Evolutionary conservation across 169 alveolate species (phyloP), one percentile per base, ranked within the genome.

Genomic region (Plasmodium gallinaceum): DNA sequence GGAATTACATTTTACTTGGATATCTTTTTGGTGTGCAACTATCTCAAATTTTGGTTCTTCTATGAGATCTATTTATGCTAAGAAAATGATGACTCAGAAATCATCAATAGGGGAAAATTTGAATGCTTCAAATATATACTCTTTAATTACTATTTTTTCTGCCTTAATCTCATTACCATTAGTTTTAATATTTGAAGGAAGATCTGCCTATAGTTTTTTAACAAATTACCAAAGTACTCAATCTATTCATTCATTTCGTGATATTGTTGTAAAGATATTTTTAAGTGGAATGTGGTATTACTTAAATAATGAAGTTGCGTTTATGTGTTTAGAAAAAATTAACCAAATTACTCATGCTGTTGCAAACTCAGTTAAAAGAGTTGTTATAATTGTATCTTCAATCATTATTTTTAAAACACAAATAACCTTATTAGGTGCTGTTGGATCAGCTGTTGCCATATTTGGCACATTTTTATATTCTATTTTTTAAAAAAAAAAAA

Each of bases 301-400:
- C 87, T 45, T 87, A 14, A 93, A 94, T 83, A 95, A 95, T 76
- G 97, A 94, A 78, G 92, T 94, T 24, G 94, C 97, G 6, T 95
- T 93, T 85, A 88, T 93, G 62, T 95, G 97, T 65, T 88, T 95
- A 18, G 96, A 94, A 32, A 92, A 80, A 54, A 90, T 95, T 9
- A 94, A 94, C 62, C 97, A 93, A 75, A 94, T 95, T 39, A 91
- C 97, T 9, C 97, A 95, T 87, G 95, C 97, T 1, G 94, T 95
- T 22, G 96, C 97, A 12, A 95, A 95, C 83, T 93, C 97, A 1
- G 60, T 95, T 62, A 95, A 95, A 90, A 66, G 97, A 20, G 93
- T 95, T 10, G 95, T 95, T 57, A 93, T 95, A 14, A 95, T 95
- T 24, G 95, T 88, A 61, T 89, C 95, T 5, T 86, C 97, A 9